Evolutionary conservation across 2,329 filamentous ascomycete genomes (phyloP).

Genomic region (Phyllosticta capitalensis): DNA sequence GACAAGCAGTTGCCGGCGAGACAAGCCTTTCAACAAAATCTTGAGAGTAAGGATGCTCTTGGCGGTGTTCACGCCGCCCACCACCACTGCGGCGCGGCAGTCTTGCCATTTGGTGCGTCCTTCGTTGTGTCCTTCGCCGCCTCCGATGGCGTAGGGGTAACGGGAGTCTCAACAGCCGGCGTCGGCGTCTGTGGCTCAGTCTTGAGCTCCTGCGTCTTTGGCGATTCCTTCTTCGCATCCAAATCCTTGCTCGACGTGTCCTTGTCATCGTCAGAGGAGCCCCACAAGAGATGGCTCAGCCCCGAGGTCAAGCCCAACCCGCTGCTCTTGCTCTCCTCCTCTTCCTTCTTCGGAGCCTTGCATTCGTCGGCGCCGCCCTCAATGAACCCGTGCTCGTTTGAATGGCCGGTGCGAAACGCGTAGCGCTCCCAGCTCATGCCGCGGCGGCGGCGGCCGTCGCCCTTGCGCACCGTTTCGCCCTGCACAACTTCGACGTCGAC

Average conservation of each 20-base stretch:
- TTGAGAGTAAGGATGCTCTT: not conserved
- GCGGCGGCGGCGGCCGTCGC: not conserved
- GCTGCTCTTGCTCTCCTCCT: conserved; percentile 3
- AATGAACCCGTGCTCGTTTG: conserved; percentile 5
- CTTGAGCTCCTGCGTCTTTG: not conserved
- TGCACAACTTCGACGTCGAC: not conserved
- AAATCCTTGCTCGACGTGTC: not conserved
- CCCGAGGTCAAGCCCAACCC: not conserved
- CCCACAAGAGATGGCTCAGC: not conserved
- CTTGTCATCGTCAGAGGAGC: not conserved
- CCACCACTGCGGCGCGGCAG: not conserved
- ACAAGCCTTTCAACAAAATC: no score
- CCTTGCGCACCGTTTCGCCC: not conserved
- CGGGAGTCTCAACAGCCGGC: not conserved
- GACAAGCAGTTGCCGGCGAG: not conserved
- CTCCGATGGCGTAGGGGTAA: not conserved
- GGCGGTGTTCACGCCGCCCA: not conserved
- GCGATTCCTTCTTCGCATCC: not conserved
- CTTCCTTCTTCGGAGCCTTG: not conserved
- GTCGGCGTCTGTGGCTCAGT: not conserved
- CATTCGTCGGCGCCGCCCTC: not conserved
- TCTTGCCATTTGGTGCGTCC: not conserved
- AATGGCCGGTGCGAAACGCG: conserved; percentile 1
- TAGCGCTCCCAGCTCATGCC: conserved; percentile 7
- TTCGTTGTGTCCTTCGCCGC: not conserved